These are phyloP conservation scores for Pythium apleroticum DNA, from an alignment of 352 stramenopile genomes.

Conservation along the genomic window DNA sequence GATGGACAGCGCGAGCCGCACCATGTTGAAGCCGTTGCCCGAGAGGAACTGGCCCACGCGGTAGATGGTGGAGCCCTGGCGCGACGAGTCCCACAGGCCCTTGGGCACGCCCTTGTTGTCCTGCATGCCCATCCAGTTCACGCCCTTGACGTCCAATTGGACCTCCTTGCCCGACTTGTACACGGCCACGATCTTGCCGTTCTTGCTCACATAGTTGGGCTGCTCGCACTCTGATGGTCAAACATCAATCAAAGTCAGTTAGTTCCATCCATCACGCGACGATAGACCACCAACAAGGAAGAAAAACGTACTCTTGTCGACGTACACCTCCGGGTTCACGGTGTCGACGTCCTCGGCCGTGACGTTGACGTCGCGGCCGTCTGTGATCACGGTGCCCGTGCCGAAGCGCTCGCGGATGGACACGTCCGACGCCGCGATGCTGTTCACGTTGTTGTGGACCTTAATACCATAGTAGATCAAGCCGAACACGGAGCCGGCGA, in stretches of 20 bases:
- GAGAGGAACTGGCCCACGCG: constrained; percentile 68
- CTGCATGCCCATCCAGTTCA: constrained; percentile 87
- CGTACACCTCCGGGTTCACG: constrained; percentile 76
- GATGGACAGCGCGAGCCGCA: constrained; percentile 73
- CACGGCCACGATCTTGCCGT: constrained; percentile 65
- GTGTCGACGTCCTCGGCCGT: constrained; percentile 45
- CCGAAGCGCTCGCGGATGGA: constrained; percentile 50
- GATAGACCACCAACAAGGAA: background rate
- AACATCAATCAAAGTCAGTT: background rate
- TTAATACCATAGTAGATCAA: constrained; percentile 80
- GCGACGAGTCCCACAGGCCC: constrained; percentile 80
- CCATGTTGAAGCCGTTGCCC: constrained; percentile 80
- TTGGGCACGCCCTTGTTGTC: constrained; percentile 66
- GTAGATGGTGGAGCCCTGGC: constrained; percentile 78
- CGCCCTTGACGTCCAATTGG: constrained; percentile 80
- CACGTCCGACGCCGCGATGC: constrained; percentile 44
- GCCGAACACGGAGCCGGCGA: constrained; percentile 54
- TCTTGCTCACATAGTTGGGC: constrained; percentile 82
- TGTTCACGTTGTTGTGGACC: constrained; percentile 58
- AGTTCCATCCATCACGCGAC: background rate
- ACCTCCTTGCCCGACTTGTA: constrained; percentile 51
- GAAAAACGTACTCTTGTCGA: constrained; percentile 41
- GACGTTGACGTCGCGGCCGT: constrained; percentile 44
- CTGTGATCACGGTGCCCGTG: constrained; percentile 63
- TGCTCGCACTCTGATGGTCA: constrained; percentile 57